A percentile compares a stretch with the other conserved stretches of the same genome.
These are phyloP conservation scores for Plectosphaerella plurivora DNA, from an alignment of 2,329 filamentous ascomycete genomes.

Conservation along the genomic window DNA sequence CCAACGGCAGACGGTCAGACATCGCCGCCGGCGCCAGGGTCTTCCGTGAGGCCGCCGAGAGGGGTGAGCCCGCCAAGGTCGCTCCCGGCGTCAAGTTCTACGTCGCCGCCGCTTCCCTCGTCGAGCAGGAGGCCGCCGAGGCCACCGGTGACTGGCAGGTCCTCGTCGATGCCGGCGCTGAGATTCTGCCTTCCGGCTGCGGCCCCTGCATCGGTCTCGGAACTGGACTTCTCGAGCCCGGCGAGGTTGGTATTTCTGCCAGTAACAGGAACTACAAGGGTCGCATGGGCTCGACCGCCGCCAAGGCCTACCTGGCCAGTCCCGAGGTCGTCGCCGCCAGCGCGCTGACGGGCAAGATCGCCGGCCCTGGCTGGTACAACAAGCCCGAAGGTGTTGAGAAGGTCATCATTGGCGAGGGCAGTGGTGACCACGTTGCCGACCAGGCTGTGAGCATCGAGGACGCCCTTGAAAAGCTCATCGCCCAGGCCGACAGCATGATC, in stretches of 20 bases:
- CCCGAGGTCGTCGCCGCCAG: conserved; percentile 92
- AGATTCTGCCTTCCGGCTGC: conserved; percentile 67
- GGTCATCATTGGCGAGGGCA: conserved; percentile 67
- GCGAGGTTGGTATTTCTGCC: conserved; percentile 82
- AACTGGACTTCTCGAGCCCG: conserved; percentile 71
- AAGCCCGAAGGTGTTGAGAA: conserved; percentile 64
- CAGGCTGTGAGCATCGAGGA: conserved; percentile 64
- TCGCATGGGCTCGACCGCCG: conserved; percentile 76
- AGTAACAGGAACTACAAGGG: conserved; percentile 90
- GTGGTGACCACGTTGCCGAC: conserved; percentile 59
- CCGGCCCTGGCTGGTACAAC: conserved; percentile 75
- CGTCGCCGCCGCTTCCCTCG: conserved; percentile 77
- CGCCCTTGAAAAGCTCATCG: conserved; percentile 67
- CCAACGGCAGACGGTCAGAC: conserved; percentile 79
- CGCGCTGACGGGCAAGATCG: conserved; percentile 67
- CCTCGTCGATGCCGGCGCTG: conserved; percentile 74
- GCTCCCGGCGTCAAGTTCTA: conserved; percentile 78
- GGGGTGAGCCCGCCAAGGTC: conserved; percentile 63
- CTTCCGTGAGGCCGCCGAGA: conserved; percentile 71
- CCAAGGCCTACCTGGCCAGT: conserved; percentile 80
- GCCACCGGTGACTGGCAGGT: conserved; percentile 81
- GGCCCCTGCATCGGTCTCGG: conserved; percentile 79
- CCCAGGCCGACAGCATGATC: conserved; percentile 62
- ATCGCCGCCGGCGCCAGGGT: conserved; percentile 78
- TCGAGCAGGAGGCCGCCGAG: conserved; percentile 74